Conservation (phyloP, 1,284 basidiomycete species). For the Pisolithus thermaeus region DNA sequence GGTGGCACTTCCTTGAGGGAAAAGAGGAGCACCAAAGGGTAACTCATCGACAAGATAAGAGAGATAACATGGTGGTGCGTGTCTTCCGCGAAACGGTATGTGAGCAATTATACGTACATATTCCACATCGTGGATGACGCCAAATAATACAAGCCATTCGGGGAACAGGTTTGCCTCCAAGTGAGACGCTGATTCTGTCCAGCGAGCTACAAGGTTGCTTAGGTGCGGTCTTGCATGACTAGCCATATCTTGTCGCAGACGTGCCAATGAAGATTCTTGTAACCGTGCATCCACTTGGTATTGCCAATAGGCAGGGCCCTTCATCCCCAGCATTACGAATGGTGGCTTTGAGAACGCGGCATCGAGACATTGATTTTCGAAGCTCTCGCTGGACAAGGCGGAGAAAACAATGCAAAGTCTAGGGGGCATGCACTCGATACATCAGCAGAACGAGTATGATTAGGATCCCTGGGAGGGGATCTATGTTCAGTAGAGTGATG, state of each 20-base stretch:
- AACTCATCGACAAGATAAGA: conserved; percentile 20
- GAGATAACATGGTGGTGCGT: conserved; percentile 8
- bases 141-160: conserved; percentile 26
- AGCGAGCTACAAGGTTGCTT: conserved; percentile 10
- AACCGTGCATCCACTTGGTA: not conserved
- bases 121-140: conserved; percentile 17
- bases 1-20: not conserved
- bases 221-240: conserved; percentile 13
- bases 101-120: conserved; percentile 18
- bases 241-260: conserved; percentile 15
- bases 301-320: not conserved
- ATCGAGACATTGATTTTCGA: not conserved
- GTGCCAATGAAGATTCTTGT: not conserved
- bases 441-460: not conserved
- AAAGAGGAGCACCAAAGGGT: conserved; percentile 4
- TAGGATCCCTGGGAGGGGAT: not conserved
- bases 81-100: conserved; percentile 10
- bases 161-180: conserved; percentile 9
- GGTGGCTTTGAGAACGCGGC: not conserved
- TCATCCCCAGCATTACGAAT: conserved; percentile 17
- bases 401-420: conserved; percentile 15
- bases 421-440: not conserved
- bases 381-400: not conserved
- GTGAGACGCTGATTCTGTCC: not conserved
- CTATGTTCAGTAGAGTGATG: conserved; percentile 3